Evolutionary conservation across 1,284 basidiomycete species (phyloP).

Genomic region (Coriolopsis trogii): DNA sequence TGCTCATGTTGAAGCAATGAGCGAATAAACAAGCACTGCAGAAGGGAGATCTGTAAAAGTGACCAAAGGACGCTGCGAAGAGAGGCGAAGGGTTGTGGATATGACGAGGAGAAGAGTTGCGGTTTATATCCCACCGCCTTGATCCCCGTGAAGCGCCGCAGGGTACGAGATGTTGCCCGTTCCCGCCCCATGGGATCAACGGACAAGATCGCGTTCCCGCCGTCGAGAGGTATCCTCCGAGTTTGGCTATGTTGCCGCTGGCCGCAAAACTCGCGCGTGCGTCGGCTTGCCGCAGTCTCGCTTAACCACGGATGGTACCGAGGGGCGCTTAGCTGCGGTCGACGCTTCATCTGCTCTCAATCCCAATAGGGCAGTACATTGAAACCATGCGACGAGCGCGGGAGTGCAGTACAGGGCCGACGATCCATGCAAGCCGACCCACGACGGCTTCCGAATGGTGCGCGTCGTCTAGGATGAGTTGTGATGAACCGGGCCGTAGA

Average conservation of each 20-base stretch:
- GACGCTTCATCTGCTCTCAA: background rate
- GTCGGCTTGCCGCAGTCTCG: conserved; percentile 7
- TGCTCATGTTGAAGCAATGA: conserved; percentile 3
- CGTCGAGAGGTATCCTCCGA: background rate
- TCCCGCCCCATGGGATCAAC: no score
- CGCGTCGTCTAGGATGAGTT: no score
- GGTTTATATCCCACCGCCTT: background rate
- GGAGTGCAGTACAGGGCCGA: background rate
- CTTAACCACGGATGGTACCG: conserved; percentile 3
- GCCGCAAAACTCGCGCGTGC: conserved; percentile 13
- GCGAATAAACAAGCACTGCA: background rate
- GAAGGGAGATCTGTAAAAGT: background rate
- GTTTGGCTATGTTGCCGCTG: background rate
- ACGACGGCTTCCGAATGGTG: background rate
- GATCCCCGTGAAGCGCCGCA: no score
- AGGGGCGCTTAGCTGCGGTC: background rate
- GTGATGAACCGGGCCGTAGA: no score
- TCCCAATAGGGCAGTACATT: background rate
- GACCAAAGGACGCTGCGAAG: background rate
- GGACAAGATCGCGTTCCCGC: background rate
- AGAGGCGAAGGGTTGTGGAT: no score
- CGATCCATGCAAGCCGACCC: no score
- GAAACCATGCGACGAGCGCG: background rate
- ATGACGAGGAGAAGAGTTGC: background rate
- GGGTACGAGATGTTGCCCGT: no score